Percentiles rank a stretch among this genome's conserved stretches.
Evolutionary conservation across 495 filamentous ascomycete species (phyloP).

Genomic region (Penicillium ucsense): DNA sequence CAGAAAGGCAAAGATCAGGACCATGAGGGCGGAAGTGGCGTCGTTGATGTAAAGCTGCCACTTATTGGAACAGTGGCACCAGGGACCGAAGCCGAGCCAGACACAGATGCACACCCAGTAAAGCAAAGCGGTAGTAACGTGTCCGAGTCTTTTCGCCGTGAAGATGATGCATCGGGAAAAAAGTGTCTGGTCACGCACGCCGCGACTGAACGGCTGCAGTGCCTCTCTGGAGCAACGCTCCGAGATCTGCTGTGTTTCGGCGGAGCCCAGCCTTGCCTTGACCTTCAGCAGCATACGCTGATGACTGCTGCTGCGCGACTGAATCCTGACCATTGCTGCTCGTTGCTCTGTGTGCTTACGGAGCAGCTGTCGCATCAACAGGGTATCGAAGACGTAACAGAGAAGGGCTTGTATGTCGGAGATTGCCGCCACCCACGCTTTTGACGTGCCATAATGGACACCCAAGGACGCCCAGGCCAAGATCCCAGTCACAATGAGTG

Average conservation of each 20-base stretch:
- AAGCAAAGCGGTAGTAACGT: conserved; percentile 14
- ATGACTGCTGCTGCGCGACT: conserved; percentile 23
- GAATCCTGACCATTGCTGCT: conserved; percentile 15
- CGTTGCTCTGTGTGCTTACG: conserved; percentile 19
- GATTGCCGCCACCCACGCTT: conserved; percentile 27
- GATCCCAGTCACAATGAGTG: conserved; percentile 15
- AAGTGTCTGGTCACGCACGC: conserved; percentile 5
- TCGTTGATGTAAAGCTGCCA: conserved; percentile 36
- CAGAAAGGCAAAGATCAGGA: conserved; percentile 29
- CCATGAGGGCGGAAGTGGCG: conserved; percentile 25
- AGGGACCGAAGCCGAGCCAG: conserved; percentile 25
- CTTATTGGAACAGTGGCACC: conserved; percentile 15
- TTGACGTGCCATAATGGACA: conserved; percentile 15
- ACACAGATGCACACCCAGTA: conserved; percentile 28
- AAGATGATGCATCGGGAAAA: conserved; percentile 12
- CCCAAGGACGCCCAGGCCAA: conserved; percentile 22
- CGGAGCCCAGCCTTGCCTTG: conserved; percentile 8
- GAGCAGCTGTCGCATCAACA: conserved; percentile 29
- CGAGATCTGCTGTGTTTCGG: conserved; percentile 2
- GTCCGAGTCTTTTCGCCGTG: conserved; percentile 17
- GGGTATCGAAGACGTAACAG: conserved; percentile 28
- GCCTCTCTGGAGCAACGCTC: conserved; percentile 3
- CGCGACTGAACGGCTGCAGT: conserved; percentile 4
- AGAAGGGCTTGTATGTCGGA: conserved; percentile 29
- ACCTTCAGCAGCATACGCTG: conserved; percentile 18